phyloP scores from a whole-genome alignment of 345 rosid species.

The Dovyalis caffra region DNA sequence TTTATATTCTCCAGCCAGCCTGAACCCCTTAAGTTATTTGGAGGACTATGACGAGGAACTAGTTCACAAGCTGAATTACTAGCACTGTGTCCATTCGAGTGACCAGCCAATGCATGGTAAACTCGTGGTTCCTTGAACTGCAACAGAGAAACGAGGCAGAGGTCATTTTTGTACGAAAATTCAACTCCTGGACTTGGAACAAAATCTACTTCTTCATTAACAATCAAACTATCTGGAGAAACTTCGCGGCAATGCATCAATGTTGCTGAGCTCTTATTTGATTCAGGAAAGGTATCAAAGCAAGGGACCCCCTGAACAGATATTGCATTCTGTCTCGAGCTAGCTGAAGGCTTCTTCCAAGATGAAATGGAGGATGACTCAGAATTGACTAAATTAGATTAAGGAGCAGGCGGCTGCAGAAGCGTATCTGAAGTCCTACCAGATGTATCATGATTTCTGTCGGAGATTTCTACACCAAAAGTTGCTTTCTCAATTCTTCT shows the following conservation, averaged over 20 bases:
- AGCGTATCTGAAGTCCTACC: slow-evolving; percentile 11
- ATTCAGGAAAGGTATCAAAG: slow-evolving; percentile 12
- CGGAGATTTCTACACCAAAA: slow-evolving; percentile 43
- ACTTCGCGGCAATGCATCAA: slow-evolving; percentile 19
- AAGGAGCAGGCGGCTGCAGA: slow-evolving; percentile 18
- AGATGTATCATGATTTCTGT: slow-evolving; percentile 18
- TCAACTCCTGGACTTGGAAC: slow-evolving; percentile 30
- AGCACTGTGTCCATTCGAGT: slow-evolving; percentile 19
- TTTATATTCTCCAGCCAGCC: slow-evolving; percentile 30
- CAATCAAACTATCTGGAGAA: slow-evolving; percentile 9
- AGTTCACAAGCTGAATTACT: slow-evolving; percentile 26
- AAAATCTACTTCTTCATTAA: slow-evolving; percentile 32
- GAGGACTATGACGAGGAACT: slow-evolving; percentile 11
- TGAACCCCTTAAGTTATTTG: slow-evolving; percentile 7
- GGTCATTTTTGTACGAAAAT: slow-evolving; percentile 29
- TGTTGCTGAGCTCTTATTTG: slow-evolving; percentile 23
- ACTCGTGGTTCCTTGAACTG: slow-evolving; percentile 38
- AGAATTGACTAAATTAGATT: slow-evolving; percentile 18
- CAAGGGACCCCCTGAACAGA: slow-evolving; percentile 20
- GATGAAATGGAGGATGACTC: slow-evolving; percentile 30
- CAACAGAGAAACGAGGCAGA: slow-evolving; percentile 31
- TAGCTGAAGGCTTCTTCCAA: slow-evolving; percentile 19
- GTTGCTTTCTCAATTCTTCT: slow-evolving; percentile 14
- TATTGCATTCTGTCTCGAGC: slow-evolving; percentile 18
- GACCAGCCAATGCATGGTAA: slow-evolving; percentile 11